Evolutionary conservation across 352 stramenopile species (phyloP), one percentile per base, ranked within the genome.

Genomic region (Poterioochromonas sp.): DNA sequence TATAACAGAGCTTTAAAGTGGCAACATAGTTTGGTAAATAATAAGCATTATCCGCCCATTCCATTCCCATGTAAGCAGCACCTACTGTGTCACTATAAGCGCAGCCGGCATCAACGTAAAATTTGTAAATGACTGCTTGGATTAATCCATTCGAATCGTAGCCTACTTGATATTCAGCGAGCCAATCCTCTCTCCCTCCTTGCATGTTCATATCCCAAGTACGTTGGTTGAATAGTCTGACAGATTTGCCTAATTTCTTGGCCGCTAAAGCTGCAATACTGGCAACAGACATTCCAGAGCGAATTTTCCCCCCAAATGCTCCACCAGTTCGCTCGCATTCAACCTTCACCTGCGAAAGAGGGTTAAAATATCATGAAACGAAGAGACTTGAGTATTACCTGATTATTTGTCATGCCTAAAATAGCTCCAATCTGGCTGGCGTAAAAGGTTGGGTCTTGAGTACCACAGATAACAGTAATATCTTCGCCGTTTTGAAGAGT

Each of bases 301-400:
- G 86, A 29, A 87, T 76, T 76, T 88, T 88, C 8, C 80, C 85
- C 29, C 85, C 85, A 81, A 88, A 88, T 5, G 78, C 85, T 29
- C 85, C 85, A 44, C 85, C 85, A 2, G 82, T 81, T 20, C 85
- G 81, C n/a, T 79, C 79, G 35, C 84, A 84, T 76, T 86, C 64
- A 20, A 86, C 77, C 0, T 60, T 32, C 1, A 74, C 15, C 34
- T 64, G 18, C 2, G 8, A 32, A 8, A 26, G 29, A 64, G 18
- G 18, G 8, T 32, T 26, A 64, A 11, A 32, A 11, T 32, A 26
- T 32, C 11, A 32, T 34, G 53, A 64, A 20, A 51, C 5, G 5
- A 51, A 51, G 18, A 51, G 5, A 51, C 18, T 51, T 20, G 5
- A 51, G 43, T 20, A 18, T 80, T 39, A 88, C 76, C 26, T 83